Evolutionary conservation across 495 filamentous ascomycete genomes (phyloP).

Genomic region (Delitschia confertaspora): DNA sequence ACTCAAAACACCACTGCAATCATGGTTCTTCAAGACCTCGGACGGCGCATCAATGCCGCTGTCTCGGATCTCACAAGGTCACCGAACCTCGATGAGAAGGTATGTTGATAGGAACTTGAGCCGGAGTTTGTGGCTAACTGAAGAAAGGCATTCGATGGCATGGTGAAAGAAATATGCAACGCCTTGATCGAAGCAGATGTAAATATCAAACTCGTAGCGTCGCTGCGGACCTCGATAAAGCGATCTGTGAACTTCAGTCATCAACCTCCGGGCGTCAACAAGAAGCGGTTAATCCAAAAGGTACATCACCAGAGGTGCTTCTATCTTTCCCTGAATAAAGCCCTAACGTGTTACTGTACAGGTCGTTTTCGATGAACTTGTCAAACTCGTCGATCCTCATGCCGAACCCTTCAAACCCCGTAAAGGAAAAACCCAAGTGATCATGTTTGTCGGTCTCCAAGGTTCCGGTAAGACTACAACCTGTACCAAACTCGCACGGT

Average conservation of each 20-base stretch:
- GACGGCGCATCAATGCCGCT: constrained; percentile 94
- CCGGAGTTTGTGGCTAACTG: constrained; percentile 8
- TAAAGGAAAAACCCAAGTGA: constrained; percentile 91
- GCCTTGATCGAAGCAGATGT: constrained; percentile 94
- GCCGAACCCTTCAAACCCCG: constrained; percentile 93
- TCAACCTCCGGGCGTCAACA: constrained; percentile 79
- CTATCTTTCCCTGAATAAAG: neutral
- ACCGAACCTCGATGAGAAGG: constrained; percentile 93
- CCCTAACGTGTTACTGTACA: constrained; percentile 22
- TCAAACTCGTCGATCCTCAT: constrained; percentile 90
- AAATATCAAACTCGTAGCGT: constrained; percentile 87
- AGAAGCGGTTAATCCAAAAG: constrained; percentile 97
- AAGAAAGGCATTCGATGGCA: constrained; percentile 83
- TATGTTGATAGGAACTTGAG: constrained; percentile 29
- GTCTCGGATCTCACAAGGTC: constrained; percentile 89
- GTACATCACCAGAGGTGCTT: neutral
- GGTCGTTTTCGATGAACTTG: constrained; percentile 95
- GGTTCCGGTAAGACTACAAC: constrained; percentile 97
- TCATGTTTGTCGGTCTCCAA: constrained; percentile 98
- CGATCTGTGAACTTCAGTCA: constrained; percentile 86
- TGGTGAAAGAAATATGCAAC: constrained; percentile 94
- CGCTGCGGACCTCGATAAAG: constrained; percentile 88
- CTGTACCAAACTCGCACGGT: constrained; percentile 92
- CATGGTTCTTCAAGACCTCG: constrained; percentile 98
- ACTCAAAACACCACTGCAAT: constrained; percentile 4